These are phyloP conservation scores for Batrachochytrium dendrobatidis DNA, from an alignment of 371 early-diverging fungal genomes.

Conservation along the genomic window DNA sequence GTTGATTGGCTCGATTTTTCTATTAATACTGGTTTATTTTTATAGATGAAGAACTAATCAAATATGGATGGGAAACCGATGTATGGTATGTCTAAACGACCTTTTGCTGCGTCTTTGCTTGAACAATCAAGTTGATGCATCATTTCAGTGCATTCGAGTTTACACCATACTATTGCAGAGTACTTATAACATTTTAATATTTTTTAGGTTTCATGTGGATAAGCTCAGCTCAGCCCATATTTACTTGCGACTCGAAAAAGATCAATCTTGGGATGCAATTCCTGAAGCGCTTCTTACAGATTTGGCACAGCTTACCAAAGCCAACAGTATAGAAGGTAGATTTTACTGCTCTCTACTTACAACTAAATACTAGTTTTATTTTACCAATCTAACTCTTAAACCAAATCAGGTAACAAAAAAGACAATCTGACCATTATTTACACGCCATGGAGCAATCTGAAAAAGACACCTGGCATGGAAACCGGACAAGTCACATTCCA, in stretches of 20 bases:
- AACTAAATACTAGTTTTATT: not conserved
- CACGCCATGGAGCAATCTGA: conserved; percentile 90
- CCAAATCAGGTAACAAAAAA: conserved; percentile 56
- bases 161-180: too few species aligned
- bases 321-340: conserved; percentile 85
- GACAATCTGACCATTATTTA: conserved; percentile 80
- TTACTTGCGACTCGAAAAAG: conserved; percentile 72
- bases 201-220: conserved; percentile 94
- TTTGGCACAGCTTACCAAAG: conserved; percentile 89
- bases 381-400: not conserved
- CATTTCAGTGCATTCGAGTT: too few species aligned
- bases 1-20: not conserved
- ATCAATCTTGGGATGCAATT: conserved; percentile 73
- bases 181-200: too few species aligned
- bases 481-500: conserved; percentile 92
- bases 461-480: conserved; percentile 89
- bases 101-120: too few species aligned
- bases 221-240: conserved; percentile 96
- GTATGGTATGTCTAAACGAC: conserved; percentile 57
- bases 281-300: conserved; percentile 69
- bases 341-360: not conserved
- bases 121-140: too few species aligned
- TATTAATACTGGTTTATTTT: not conserved
- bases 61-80: conserved; percentile 87
- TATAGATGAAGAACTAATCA: conserved; percentile 88